Evolutionary conservation across 2,329 filamentous ascomycete genomes (phyloP).

Genomic region (Calonectria fujianensis): DNA sequence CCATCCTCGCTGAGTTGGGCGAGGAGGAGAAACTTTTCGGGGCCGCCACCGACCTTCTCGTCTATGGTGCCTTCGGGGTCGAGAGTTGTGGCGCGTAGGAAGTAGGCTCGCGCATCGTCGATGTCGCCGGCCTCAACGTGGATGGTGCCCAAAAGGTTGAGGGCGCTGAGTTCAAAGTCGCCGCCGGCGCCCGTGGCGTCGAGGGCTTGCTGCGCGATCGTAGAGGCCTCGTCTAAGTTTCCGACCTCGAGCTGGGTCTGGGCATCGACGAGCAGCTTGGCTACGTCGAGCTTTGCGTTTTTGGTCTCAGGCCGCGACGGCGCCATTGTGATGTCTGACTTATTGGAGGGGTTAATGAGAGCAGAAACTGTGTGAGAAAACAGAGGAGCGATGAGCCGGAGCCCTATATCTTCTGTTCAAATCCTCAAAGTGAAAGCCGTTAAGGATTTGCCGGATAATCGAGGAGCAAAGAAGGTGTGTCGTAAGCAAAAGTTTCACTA

Average conservation of each 20-base stretch:
- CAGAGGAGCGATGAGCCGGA: slow-evolving; percentile 5
- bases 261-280: slow-evolving; percentile 62
- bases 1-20: slow-evolving; percentile 89
- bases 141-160: slow-evolving; percentile 88
- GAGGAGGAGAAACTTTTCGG: slow-evolving; percentile 96
- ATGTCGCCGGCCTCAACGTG: slow-evolving; percentile 88
- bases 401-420: neutral
- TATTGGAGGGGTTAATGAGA: slow-evolving; percentile 38
- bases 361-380: neutral
- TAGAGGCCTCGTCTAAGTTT: slow-evolving; percentile 63
- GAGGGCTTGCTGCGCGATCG: slow-evolving; percentile 66
- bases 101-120: slow-evolving; percentile 82
- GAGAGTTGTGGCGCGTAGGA: slow-evolving; percentile 82
- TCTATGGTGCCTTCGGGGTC: slow-evolving; percentile 84
- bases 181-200: slow-evolving; percentile 66
- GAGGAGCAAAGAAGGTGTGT: neutral
- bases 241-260: slow-evolving; percentile 65
- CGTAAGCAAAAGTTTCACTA: neutral
- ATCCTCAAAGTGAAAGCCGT: neutral
- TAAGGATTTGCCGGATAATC: neutral
- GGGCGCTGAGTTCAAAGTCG: slow-evolving; percentile 76
- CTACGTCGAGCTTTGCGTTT: slow-evolving; percentile 59
- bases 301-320: slow-evolving; percentile 63
- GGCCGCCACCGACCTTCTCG: slow-evolving; percentile 84
- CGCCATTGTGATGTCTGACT: slow-evolving; percentile 59